Conservation (phyloP, 352 stramenopile genomes). For the Pythium oligandrum region DNA sequence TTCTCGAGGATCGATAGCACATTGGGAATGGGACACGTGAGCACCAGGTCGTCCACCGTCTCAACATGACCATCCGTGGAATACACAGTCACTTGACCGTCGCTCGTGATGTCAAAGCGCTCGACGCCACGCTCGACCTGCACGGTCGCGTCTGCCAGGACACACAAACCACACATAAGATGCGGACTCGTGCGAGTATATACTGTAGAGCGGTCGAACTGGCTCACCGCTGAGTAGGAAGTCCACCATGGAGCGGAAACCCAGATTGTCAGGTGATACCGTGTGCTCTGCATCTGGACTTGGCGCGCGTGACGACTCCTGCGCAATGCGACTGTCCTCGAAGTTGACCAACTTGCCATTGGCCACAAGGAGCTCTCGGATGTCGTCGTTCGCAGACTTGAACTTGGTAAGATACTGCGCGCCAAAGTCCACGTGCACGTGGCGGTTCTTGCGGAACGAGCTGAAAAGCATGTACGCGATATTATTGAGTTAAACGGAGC, state of each 20-base stretch:
- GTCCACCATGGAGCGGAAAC: constrained; percentile 55
- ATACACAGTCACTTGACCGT: constrained; percentile 38
- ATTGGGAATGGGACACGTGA: constrained; percentile 64
- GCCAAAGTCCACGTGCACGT: constrained; percentile 57
- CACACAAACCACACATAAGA: not conserved
- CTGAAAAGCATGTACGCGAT: not conserved
- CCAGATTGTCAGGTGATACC: constrained; percentile 32
- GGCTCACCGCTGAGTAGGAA: constrained; percentile 35
- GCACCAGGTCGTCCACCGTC: constrained; percentile 60
- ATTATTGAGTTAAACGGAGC: too few relatives aligned
- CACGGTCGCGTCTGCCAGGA: constrained; percentile 29
- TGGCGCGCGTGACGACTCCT: constrained; percentile 35
- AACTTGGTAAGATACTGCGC: constrained; percentile 65
- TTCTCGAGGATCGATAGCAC: constrained; percentile 52
- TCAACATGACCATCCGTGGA: constrained; percentile 34
- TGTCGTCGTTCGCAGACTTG: constrained; percentile 41
- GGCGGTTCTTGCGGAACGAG: constrained; percentile 51
- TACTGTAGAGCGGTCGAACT: not conserved
- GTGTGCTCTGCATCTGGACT: constrained; percentile 28
- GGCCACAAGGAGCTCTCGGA: constrained; percentile 30
- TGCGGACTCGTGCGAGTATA: too few relatives aligned
- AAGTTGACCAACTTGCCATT: constrained; percentile 36
- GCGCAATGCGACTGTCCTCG: constrained; percentile 37
- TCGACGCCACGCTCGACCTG: constrained; percentile 38
- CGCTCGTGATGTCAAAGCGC: constrained; percentile 50